Base-by-base conservation (phyloP, 2,329 filamentous ascomycete species). In the Exophiala viscosa region DNA sequence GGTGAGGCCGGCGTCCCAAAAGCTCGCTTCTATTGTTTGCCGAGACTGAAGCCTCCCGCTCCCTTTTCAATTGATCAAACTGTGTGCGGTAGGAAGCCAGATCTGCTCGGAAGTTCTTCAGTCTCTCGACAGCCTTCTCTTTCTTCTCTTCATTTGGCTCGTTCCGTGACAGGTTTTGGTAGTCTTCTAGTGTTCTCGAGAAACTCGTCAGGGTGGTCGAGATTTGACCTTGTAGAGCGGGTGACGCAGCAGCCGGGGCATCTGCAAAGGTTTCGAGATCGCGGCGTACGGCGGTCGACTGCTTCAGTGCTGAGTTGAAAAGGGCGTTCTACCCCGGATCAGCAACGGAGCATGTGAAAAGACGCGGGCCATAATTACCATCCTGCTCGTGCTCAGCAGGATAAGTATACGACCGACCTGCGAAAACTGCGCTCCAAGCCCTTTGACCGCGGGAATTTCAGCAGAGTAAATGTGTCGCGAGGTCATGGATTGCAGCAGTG, bases 141-240 rank as follows among this genome's bases (percentile, higher is more conserved):
- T 95, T 88, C 73, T 97, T 99, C 54, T 88, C 86, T 3, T 87
- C 81, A 51, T 95, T 91, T 31, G 96, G 83, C 70, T 99, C 93
- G 64, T 92, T 88, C 60, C 88, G 88, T 1, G 91, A 87, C 28
- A 95, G 83, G 50, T 81, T 80, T 65, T 87, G 83, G 76, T 99
- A 99, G 67, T 96, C 91, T 73, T 96, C 91, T 60, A 99, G 80
- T 1, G 90, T 95, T 56, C 93, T 89, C 42, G 87, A 83, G 70
- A 99, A 90, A 54, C 90, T 84, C 39, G 87, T 84, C 28, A 95
- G 75, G 11, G 88, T 88, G 15, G 84, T 86, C n/a, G 86, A 86
- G 59, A 90, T 82, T 70, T 90, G 87, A 75, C 77, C 81, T 66
- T 86, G 85, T 10, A 87, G 76, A 46, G 82, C 81, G 42, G 80